These are phyloP conservation scores for Blastobotrys chiropterorum DNA, from an alignment of 805 yeast species.

Conservation along the genomic window DNA sequence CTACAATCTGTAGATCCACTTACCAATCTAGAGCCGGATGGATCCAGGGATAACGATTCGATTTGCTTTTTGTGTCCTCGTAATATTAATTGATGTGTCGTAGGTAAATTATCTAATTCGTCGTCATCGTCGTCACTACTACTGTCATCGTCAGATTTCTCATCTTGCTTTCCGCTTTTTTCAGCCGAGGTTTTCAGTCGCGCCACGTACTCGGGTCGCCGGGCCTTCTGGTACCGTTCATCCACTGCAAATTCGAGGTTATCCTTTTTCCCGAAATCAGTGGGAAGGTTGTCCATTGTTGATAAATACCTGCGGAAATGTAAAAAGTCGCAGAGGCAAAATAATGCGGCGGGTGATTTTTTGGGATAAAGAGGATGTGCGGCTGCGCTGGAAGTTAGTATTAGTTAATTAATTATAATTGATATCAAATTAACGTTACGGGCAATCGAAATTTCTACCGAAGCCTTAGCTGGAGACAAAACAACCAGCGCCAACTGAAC, in stretches of 20 bases:
- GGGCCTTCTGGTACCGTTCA: background rate
- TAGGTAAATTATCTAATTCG: conserved; percentile 31
- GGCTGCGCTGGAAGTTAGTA: too few relatives aligned
- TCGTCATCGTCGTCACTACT: conserved; percentile 25
- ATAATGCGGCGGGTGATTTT: too few relatives aligned
- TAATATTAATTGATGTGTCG: conserved; percentile 30
- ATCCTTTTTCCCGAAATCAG: background rate
- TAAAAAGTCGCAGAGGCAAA: too few relatives aligned
- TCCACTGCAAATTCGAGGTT: background rate
- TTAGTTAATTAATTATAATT: too few relatives aligned
- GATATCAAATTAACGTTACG: too few relatives aligned
- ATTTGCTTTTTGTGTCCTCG: conserved; percentile 20
- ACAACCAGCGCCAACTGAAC: too few relatives aligned
- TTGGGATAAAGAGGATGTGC: too few relatives aligned
- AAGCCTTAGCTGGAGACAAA: too few relatives aligned
- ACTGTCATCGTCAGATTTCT: conserved; percentile 5
- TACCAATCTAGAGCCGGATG: conserved; percentile 25
- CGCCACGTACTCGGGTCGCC: background rate
- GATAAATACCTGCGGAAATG: too few relatives aligned
- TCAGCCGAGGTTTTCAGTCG: background rate
- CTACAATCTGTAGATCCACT: conserved; percentile 27
- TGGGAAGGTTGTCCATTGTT: background rate
- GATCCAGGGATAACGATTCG: conserved; percentile 23
- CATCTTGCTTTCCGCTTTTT: background rate
- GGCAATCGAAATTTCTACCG: too few relatives aligned